These are phyloP conservation scores for Peronospora tabacina DNA, from an alignment of 352 stramenopile species.

Conservation along the genomic window DNA sequence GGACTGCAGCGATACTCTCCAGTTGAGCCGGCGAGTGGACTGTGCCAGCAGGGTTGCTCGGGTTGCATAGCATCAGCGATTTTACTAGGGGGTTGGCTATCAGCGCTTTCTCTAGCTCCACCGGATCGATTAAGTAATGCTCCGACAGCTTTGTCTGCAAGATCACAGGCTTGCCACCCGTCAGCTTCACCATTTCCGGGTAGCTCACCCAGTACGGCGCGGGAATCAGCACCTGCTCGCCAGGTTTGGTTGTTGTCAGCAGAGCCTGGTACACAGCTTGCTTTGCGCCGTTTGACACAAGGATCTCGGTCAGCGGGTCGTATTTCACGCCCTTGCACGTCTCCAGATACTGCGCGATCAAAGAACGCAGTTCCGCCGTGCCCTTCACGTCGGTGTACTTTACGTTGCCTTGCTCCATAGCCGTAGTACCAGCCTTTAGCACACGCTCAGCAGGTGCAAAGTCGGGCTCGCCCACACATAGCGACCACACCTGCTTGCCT, in stretches of 20 bases:
- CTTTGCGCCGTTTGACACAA: conserved; percentile 95
- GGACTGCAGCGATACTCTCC: conserved; percentile 44
- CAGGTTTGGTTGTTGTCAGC: conserved; percentile 83
- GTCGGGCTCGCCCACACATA: conserved; percentile 93
- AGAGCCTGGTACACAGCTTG: conserved; percentile 92
- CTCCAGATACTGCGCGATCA: conserved; percentile 88
- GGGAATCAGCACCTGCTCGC: conserved; percentile 93
- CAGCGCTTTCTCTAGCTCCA: conserved; percentile 68
- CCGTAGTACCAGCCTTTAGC: conserved; percentile 81
- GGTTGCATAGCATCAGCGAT: conserved; percentile 94
- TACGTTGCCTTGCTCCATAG: conserved; percentile 73
- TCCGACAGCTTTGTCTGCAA: conserved; percentile 88
- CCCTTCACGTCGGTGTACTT: conserved; percentile 94
- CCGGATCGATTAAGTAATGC: conserved; percentile 87
- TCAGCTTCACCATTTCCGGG: conserved; percentile 93
- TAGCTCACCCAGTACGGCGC: conserved; percentile 96
- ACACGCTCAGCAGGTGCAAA: conserved; percentile 88
- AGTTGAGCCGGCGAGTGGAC: conserved; percentile 58
- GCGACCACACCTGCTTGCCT: conserved; percentile 85
- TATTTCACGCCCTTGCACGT: conserved; percentile 88
- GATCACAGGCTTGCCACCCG: conserved; percentile 84
- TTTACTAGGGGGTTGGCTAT: conserved; percentile 64
- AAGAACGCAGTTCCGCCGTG: conserved; percentile 76
- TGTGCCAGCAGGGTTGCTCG: conserved; percentile 91
- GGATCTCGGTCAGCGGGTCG: conserved; percentile 84